phyloP scores from a whole-genome alignment of 768 basidiomycete genomes.

The Lyophyllum atratum region DNA sequence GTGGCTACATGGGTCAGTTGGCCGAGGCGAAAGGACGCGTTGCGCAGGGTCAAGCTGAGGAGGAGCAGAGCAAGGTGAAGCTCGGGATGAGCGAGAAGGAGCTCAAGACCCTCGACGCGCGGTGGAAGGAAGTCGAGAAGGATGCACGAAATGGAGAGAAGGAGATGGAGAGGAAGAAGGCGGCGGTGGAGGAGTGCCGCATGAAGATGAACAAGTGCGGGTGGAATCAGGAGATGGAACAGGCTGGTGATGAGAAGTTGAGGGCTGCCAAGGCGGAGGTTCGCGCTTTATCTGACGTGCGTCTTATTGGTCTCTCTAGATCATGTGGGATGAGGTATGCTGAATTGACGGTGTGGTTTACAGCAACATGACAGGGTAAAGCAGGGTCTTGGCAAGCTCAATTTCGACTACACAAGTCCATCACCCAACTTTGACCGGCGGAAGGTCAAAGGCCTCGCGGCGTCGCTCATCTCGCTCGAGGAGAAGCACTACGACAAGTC shows the following conservation, averaged over 20 bases:
- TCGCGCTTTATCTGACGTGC: conserved; percentile 63
- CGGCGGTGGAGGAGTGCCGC: conserved; percentile 58
- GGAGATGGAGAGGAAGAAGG: conserved; percentile 60
- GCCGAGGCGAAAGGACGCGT: conserved; percentile 78
- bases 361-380: conserved; percentile 73
- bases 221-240: conserved; percentile 80
- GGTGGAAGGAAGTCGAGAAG: conserved; percentile 81
- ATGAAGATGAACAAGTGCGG: conserved; percentile 58
- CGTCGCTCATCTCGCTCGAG: conserved; percentile 79
- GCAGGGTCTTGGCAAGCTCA: conserved; percentile 66
- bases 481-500: conserved; percentile 73
- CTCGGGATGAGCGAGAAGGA: conserved; percentile 80
- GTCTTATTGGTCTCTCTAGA: conserved; percentile 19
- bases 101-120: conserved; percentile 69
- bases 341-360: background rate
- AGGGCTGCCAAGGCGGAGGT: conserved; percentile 56
- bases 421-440: conserved; percentile 77
- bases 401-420: conserved; percentile 84
- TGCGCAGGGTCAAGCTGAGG: conserved; percentile 79
- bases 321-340: conserved; percentile 7
- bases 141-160: conserved; percentile 80
- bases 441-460: conserved; percentile 91
- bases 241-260: conserved; percentile 50
- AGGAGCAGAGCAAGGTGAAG: conserved; percentile 78
- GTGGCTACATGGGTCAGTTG: conserved; percentile 96